Evolutionary conservation across 352 stramenopile species (phyloP), one percentile per base, ranked within the genome.

Genomic region (Phytophthora brassicae): DNA sequence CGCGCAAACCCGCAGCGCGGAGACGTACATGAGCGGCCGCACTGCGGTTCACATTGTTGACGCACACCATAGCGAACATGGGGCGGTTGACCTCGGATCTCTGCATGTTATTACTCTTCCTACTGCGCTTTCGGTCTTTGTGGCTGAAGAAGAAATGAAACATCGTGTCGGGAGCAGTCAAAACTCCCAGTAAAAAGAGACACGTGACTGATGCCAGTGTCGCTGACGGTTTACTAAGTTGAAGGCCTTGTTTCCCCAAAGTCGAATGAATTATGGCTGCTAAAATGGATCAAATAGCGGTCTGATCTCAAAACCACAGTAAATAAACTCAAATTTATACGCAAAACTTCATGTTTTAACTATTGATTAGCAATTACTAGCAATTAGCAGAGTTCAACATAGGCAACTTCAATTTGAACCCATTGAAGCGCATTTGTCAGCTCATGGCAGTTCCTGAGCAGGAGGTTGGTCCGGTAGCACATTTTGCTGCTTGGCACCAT

Each of bases 11-110:
- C 7, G 74, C 79, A 5, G 68, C 53, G 12, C 70, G 61, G 45
- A 95, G 60, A 31, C 67, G 64, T 26, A 72, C 77, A 60, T 95
- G 86, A 28, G 86, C 87, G 24, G 84, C 86, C 24, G 86, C 81
- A 64, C 84, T 94, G 38, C 86, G 78, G 56, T 95, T 95, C 31
- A 95, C 86, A 63, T 95, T 95, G 72, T 92, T 94, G 28, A 70
- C 79, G 64, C 86, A 95, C 31, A 95, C 77, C 69, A 95, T 86
- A n/a, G 84, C 81, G 57, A 95, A 95, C 49, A 70, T 60, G 35
- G 68, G 68, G 28, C 24, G 55, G 16, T 17, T 42, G 13, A 24
- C 12, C 48, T 66, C 22, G 39, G 14, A 19, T 4, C 7, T 66
- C 23, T 49, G 24, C 68, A 70, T 72, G 1, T 12, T 41, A 6